Conservation (phyloP, 73 alveolate species). For the Halteria grandinella region DNA sequence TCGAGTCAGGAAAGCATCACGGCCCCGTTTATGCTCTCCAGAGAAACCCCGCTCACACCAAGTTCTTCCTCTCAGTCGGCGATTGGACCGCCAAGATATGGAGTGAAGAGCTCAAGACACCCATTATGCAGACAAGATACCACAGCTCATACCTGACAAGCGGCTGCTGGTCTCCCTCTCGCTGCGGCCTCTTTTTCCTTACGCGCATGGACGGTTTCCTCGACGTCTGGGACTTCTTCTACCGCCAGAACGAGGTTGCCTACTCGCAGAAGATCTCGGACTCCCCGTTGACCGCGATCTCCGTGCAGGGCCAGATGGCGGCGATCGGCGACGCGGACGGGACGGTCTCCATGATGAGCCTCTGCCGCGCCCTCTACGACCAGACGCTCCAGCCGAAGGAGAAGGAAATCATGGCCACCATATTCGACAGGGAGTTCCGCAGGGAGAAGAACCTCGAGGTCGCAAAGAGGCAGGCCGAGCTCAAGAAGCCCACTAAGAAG, state of each 20-base stretch:
- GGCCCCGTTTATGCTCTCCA: constrained; percentile 95
- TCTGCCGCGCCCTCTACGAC: constrained; percentile 83
- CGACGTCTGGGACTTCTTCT: constrained; percentile 95
- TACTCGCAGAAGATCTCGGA: constrained; percentile 82
- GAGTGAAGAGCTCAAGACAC: constrained; percentile 98
- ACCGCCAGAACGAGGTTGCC: constrained; percentile 93
- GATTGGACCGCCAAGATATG: constrained; percentile 99
- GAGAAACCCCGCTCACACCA: constrained; percentile 94
- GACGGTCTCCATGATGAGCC: constrained; percentile 87
- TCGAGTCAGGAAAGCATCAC: constrained; percentile 96
- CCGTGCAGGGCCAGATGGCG: constrained; percentile 71
- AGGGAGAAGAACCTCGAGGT: constrained; percentile 90
- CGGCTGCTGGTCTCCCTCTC: constrained; percentile 98
- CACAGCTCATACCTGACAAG: constrained; percentile 95
- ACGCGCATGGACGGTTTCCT: constrained; percentile 93
- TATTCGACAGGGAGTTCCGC: constrained; percentile 89
- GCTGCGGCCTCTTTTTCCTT: constrained; percentile 96
- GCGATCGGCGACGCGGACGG: constrained; percentile 96
- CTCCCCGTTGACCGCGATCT: constrained; percentile 64
- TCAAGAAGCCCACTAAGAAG: constrained; percentile 57
- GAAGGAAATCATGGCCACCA: constrained; percentile 78
- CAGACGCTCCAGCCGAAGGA: constrained; percentile 73
- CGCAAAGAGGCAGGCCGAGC: constrained; percentile 78
- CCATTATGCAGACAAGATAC: constrained; percentile 96
- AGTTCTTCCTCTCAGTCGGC: constrained; percentile 97